Evolutionary conservation across 805 yeast genomes (phyloP), one percentile per base, ranked within the genome.

Genomic region (Wickerhamiella hasegawae): DNA sequence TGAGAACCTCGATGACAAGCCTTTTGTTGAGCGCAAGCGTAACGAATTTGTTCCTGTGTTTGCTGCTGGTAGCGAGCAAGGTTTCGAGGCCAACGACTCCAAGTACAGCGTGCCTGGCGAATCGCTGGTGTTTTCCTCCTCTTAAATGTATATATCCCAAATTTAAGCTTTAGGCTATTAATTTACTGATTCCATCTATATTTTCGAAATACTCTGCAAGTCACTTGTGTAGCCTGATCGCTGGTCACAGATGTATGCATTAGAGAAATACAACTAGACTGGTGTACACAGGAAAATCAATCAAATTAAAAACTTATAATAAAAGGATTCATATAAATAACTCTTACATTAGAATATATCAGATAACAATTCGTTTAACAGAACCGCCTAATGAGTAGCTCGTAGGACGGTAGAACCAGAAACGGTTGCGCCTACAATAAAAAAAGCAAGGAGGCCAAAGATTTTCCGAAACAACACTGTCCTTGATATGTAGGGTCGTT

Each of bases 21-120:
- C 47, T 8, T 27, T 37, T 3, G 33, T 40, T 2, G 43, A 41
- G 19, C 43, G 31, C 29, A 29, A 36, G 20, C 36, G 41, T 23
- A 36, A 45, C 22, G 41, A 40, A 31, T 38, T 46, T 12, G 33
- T 42, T 18, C 46, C 48, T 9, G 45, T 49, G 26, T 52, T 54
- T 34, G 58, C 57, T 5, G 37, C 46, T 24, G 55, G 56, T 1
- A 43, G 53, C 10, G 60, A 55, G 35, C 40, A 29, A 2, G 59
- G 59, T 2, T 52, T 51, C 32, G 30, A 54, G 28, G 37, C 51
- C 6, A 43, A 46, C 23, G 54, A 46, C 25, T 28, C 36, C 25
- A 53, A 52, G 42, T 55, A 51, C 31, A 24, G 46, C 2, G 46
- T 53, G 21, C 47, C 40, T 1, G 50, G 51, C 16, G 58, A 55